Evolutionary conservation across 1,284 basidiomycete genomes (phyloP).

Genomic region (Ganoderma lucidum): DNA sequence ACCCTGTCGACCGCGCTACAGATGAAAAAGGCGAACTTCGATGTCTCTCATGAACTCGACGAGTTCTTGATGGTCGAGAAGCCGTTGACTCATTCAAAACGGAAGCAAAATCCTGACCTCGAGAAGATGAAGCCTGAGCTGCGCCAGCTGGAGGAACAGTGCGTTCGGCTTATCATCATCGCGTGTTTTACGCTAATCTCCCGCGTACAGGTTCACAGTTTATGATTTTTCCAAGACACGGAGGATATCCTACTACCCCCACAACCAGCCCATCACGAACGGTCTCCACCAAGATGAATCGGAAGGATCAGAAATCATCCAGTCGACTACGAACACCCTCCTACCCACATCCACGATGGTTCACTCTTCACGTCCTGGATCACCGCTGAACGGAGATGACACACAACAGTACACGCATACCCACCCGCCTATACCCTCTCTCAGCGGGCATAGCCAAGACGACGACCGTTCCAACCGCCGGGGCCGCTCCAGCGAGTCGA

Average conservation of each 20-base stretch:
- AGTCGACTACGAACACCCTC: slow-evolving; percentile 52
- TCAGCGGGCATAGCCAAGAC: slow-evolving; percentile 23
- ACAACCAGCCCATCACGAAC: slow-evolving; percentile 71
- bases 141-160: slow-evolving; percentile 94
- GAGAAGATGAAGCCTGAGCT: slow-evolving; percentile 91
- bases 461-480: slow-evolving; percentile 1
- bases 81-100: slow-evolving; percentile 91
- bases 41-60: slow-evolving; percentile 96
- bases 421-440: slow-evolving; percentile 31
- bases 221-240: slow-evolving; percentile 76
- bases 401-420: slow-evolving; percentile 22
- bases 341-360: slow-evolving; percentile 52
- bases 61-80: slow-evolving; percentile 97
- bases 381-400: slow-evolving; percentile 48
- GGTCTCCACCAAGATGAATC: slow-evolving; percentile 53
- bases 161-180: slow-evolving; percentile 40
- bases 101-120: slow-evolving; percentile 83
- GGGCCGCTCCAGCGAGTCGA: slow-evolving; percentile 22
- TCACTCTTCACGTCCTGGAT: slow-evolving; percentile 68
- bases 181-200: background rate
- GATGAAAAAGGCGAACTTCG: slow-evolving; percentile 96
- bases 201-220: slow-evolving; percentile 67
- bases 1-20: slow-evolving; percentile 42
- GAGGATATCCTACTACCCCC: slow-evolving; percentile 81
- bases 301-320: slow-evolving; percentile 41